Percentiles rank a stretch among this genome's conserved stretches.
These are phyloP conservation scores for Zasmidium angulare DNA, from an alignment of 2,329 filamentous ascomycete genomes.

Conservation along the genomic window DNA sequence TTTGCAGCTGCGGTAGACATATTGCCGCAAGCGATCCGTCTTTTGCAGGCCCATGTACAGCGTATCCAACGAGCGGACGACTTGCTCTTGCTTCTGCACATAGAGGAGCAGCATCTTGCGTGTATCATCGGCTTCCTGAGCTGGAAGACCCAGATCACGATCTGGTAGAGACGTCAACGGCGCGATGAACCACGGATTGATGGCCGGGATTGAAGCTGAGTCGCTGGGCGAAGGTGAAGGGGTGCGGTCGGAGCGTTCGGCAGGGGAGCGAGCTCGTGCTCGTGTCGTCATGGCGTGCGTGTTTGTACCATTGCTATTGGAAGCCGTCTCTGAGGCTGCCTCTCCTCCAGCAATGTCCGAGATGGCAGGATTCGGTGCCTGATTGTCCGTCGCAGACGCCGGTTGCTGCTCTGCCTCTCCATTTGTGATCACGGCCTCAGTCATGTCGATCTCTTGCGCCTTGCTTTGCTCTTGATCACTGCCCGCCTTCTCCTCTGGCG, in stretches of 20 bases:
- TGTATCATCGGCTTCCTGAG: conserved; percentile 74
- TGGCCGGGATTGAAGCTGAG: conserved; percentile 46
- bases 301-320: conserved; percentile 42
- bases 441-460: background rate
- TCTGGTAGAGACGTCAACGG: conserved; percentile 64
- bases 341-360: conserved; percentile 21
- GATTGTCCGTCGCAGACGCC: conserved; percentile 11
- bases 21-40: conserved; percentile 69
- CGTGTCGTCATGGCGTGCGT: conserved; percentile 58
- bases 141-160: conserved; percentile 69
- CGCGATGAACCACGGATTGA: conserved; percentile 74
- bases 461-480: background rate
- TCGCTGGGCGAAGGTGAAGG: conserved; percentile 46
- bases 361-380: conserved; percentile 18
- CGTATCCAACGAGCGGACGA: conserved; percentile 67
- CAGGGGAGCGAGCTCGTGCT: conserved; percentile 47
- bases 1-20: conserved; percentile 73
- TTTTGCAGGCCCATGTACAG: conserved; percentile 70
- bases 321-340: conserved; percentile 40
- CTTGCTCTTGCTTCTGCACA: conserved; percentile 83
- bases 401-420: conserved; percentile 1
- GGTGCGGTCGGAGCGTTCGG: conserved; percentile 37
- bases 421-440: background rate
- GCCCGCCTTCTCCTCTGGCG: background rate
- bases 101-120: conserved; percentile 72